Evolutionary conservation across 805 yeast species (phyloP).

Genomic region (Saccharomycopsis sp.): DNA sequence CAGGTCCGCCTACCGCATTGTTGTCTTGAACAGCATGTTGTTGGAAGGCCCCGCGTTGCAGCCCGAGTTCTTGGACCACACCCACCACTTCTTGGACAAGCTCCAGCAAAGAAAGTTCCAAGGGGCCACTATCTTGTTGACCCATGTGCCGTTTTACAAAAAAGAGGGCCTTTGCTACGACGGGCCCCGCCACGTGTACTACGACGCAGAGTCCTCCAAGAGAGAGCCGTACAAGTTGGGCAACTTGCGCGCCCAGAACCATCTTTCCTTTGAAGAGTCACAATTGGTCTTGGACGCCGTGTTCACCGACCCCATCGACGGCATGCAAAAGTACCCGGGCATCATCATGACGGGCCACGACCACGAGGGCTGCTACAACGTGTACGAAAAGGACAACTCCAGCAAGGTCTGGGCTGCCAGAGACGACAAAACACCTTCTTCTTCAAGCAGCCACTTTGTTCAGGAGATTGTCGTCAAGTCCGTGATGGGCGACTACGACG

Average conservation of each 20-base stretch:
- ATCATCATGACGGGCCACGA: slow-evolving; percentile 90
- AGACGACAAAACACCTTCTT: slow-evolving; percentile 21
- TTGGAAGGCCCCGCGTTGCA: slow-evolving; percentile 88
- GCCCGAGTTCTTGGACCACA: slow-evolving; percentile 53
- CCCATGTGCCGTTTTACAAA: slow-evolving; percentile 88
- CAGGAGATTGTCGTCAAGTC: slow-evolving; percentile 81
- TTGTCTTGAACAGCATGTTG: slow-evolving; percentile 75
- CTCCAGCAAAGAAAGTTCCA: slow-evolving; percentile 46
- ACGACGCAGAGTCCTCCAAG: slow-evolving; percentile 40
- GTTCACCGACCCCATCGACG: slow-evolving; percentile 43
- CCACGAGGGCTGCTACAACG: slow-evolving; percentile 83
- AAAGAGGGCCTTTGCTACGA: slow-evolving; percentile 76
- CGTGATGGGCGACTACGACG: slow-evolving; percentile 95
- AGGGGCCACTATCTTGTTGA: slow-evolving; percentile 75
- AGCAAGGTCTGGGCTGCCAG: slow-evolving; percentile 52
- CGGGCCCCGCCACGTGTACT: slow-evolving; percentile 66
- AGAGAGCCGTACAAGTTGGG: slow-evolving; percentile 63
- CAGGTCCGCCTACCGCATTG: slow-evolving; percentile 74
- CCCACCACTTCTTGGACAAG: slow-evolving; percentile 65
- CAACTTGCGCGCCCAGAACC: slow-evolving; percentile 75
- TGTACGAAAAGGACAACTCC: slow-evolving; percentile 40
- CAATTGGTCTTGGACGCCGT: slow-evolving; percentile 62
- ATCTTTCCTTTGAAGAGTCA: slow-evolving; percentile 56
- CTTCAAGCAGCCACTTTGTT: slow-evolving; percentile 31
- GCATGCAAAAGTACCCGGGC: slow-evolving; percentile 43